A percentile compares a stretch with the other conserved stretches of the same genome.
Conservation (phyloP, 164 flowering plant species). For the Platanus orientalis region DNA sequence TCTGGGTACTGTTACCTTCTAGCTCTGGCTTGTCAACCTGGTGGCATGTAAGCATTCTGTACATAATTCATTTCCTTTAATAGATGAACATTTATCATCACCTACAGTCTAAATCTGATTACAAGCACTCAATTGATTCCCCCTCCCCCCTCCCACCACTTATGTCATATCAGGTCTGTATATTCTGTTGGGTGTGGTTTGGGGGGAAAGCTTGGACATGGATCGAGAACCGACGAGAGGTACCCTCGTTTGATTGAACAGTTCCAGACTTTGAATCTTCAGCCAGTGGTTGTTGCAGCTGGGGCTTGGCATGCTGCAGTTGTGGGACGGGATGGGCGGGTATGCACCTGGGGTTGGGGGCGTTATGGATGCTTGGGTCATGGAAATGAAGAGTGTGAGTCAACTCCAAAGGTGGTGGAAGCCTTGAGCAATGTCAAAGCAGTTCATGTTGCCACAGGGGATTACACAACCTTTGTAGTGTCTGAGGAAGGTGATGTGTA, state of each 20-base stretch:
- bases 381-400: constrained; percentile 91
- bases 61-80: too few species aligned
- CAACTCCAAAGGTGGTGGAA: constrained; percentile 86
- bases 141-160: too few species aligned
- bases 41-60: constrained; percentile 67
- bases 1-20: constrained; percentile 99
- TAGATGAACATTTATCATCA: too few species aligned
- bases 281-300: constrained; percentile 87
- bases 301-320: constrained; percentile 99
- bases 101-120: too few species aligned
- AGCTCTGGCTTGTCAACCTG: constrained; percentile 80
- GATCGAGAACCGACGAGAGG: constrained; percentile 73
- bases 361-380: constrained; percentile 97
- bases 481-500: constrained; percentile 89
- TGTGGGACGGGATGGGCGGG: constrained; percentile 91
- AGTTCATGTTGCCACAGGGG: constrained; percentile 94
- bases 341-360: constrained; percentile 99
- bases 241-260: constrained; percentile 85
- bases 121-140: too few species aligned
- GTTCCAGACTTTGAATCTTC: constrained; percentile 69
- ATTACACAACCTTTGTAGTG: constrained; percentile 93
- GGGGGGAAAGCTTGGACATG: constrained; percentile 98
- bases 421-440: constrained; percentile 71
- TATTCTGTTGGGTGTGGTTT: constrained; percentile 98
- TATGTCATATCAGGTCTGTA: constrained; percentile 64